These are phyloP conservation scores for Ceratocystiopsis brevicomis DNA, from an alignment of 2,329 filamentous ascomycete species.

Conservation along the genomic window DNA sequence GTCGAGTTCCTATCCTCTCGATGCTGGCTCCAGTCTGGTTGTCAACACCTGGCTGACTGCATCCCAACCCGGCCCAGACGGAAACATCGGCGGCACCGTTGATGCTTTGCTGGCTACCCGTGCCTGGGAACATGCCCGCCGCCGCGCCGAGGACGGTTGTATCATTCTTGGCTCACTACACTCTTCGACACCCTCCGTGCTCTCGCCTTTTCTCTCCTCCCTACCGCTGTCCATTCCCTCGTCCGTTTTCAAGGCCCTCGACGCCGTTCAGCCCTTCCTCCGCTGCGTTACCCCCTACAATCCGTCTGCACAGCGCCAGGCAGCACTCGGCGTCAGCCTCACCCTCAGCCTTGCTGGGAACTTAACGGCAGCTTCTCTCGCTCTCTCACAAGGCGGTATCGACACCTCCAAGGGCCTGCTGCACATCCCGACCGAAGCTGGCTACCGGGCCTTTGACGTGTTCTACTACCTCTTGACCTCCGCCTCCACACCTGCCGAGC, in stretches of 20 bases:
- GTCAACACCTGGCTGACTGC: slow-evolving; percentile 93
- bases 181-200: slow-evolving; percentile 66
- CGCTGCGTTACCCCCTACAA: slow-evolving; percentile 78
- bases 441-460: slow-evolving; percentile 86
- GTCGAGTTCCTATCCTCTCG: slow-evolving; percentile 65
- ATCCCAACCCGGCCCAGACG: slow-evolving; percentile 47
- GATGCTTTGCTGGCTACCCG: slow-evolving; percentile 60
- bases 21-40: slow-evolving; percentile 76
- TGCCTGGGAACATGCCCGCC: slow-evolving; percentile 90
- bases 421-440: slow-evolving; percentile 57
- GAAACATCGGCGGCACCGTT: slow-evolving; percentile 55
- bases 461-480: slow-evolving; percentile 93
- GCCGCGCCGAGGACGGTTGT: slow-evolving; percentile 87
- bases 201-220: slow-evolving; percentile 62
- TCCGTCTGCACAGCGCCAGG: slow-evolving; percentile 63
- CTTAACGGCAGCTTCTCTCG: slow-evolving; percentile 54
- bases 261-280: slow-evolving; percentile 70
- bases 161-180: slow-evolving; percentile 80
- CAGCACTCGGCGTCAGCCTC: slow-evolving; percentile 61
- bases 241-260: slow-evolving; percentile 57
- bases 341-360: slow-evolving; percentile 67
- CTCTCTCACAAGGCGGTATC: slow-evolving; percentile 72
- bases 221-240: slow-evolving; percentile 64
- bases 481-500: slow-evolving; percentile 73
- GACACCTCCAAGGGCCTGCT: slow-evolving; percentile 67